Base-by-base conservation (phyloP, 2,329 filamentous ascomycete species). In the Emericellopsis cladophorae region DNA sequence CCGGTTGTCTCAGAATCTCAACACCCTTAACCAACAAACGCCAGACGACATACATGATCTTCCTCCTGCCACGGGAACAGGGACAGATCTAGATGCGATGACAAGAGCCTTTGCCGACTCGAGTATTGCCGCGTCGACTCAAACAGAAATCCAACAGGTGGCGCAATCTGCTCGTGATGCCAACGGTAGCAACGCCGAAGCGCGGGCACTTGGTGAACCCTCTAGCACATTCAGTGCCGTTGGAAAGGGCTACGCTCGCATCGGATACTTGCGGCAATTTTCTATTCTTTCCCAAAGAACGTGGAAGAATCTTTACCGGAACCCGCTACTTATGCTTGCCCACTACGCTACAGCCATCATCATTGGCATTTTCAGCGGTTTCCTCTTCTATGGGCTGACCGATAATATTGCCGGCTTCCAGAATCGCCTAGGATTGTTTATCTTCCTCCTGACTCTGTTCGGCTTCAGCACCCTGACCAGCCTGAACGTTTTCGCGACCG, bases 381-480 rank as follows among this genome's bases (percentile, higher is more conserved):
- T 85, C 61, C 73, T 98, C 11, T 98, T 96, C 67, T 98, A 96
- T 52, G 92, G 90, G 3, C 70, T 98, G 37, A 95, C 89, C 1
- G 88, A 95, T 54, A 89, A 98, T 54, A 94, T 98, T 50, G 83
- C 87, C 46, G 92, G 93, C 29, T 98, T 98, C 73, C 92, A 98
- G 60, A 98, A 98, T 60, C 79, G 92, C 16, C 79, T 98, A 5
- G 92, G 92, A 46, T 76, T 98, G 12, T 98, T 98, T 74, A 94
- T 98, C 68, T 98, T 98, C 67, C 72, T 98, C 29, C 74, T 98
- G 2, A 88, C 92, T 0, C 73, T 98, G 3, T 98, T 96, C 52
- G 92, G 92, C 9, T 98, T 98, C 68, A 95, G 87, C 60, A 95
- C 90, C 1, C 69, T 98, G 32, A 96, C 92, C 0, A 93, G 85